Evolutionary conservation across 805 yeast species (phyloP).

Genomic region (Starmera quercuum): DNA sequence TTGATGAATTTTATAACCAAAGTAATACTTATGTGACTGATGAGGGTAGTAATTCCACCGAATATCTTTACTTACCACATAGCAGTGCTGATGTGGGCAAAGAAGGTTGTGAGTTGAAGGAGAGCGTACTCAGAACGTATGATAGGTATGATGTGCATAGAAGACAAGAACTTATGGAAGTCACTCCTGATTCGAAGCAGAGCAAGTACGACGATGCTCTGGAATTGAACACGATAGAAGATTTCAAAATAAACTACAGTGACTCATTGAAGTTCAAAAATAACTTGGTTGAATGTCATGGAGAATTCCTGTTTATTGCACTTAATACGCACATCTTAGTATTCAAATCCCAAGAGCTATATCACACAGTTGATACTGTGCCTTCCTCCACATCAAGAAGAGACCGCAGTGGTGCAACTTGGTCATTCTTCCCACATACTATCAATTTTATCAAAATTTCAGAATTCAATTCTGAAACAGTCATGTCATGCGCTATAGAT

Average conservation of each 20-base stretch:
- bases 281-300: slow-evolving; percentile 13
- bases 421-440: slow-evolving; percentile 49
- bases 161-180: slow-evolving; percentile 2
- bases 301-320: slow-evolving; percentile 6
- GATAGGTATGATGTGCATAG: slow-evolving; percentile 13
- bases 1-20: slow-evolving; percentile 12
- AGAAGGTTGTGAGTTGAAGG: slow-evolving; percentile 5
- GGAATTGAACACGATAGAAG: not conserved
- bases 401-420: slow-evolving; percentile 38
- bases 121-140: slow-evolving; percentile 5
- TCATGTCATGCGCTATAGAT: slow-evolving; percentile 43
- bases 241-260: not conserved
- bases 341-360: slow-evolving; percentile 3
- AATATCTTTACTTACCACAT: slow-evolving; percentile 4
- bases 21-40: too few relatives aligned
- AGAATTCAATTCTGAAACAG: slow-evolving; percentile 29
- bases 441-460: slow-evolving; percentile 41
- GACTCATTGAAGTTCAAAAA: slow-evolving; percentile 9
- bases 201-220: slow-evolving; percentile 12
- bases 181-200: not conserved
- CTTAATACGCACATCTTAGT: slow-evolving; percentile 7
- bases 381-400: slow-evolving; percentile 12
- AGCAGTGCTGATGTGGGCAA: slow-evolving; percentile 3
- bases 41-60: slow-evolving; percentile 1
- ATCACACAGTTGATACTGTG: slow-evolving; percentile 4